phyloP scores from a whole-genome alignment of 345 rosid genomes.

The Populus euphratica region DNA sequence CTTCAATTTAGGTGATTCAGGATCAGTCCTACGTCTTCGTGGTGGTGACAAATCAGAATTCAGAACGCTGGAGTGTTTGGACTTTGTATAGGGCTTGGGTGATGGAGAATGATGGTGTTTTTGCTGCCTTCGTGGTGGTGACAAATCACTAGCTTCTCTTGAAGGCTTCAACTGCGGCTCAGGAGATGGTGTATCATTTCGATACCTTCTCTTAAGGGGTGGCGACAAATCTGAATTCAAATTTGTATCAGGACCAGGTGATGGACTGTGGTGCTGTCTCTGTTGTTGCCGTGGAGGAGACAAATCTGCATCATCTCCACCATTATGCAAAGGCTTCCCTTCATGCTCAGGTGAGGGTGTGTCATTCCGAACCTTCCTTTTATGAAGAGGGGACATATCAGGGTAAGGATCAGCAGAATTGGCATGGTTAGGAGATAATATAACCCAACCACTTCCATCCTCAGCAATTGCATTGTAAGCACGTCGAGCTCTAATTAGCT shows the following conservation, averaged over 20 bases:
- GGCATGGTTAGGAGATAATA: constrained; percentile 39
- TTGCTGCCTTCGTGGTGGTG: constrained; percentile 39
- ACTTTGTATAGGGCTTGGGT: constrained; percentile 18
- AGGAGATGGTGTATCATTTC: constrained; percentile 61
- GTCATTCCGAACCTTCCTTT: constrained; percentile 7
- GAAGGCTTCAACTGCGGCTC: constrained; percentile 27
- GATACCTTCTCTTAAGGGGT: constrained; percentile 34
- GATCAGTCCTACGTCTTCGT: constrained; percentile 30
- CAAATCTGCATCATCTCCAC: constrained; percentile 12
- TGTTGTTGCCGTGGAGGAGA: constrained; percentile 15
- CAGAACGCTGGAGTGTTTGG: neutral
- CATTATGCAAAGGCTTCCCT: neutral
- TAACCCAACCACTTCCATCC: constrained; percentile 95
- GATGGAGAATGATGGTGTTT: constrained; percentile 42
- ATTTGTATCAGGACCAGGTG: neutral
- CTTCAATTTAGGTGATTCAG: constrained; percentile 27
- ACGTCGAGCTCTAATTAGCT: constrained; percentile 56
- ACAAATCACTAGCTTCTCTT: constrained; percentile 44
- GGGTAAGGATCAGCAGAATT: constrained; percentile 19
- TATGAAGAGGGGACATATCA: constrained; percentile 64
- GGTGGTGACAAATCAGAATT: constrained; percentile 38
- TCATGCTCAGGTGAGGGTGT: constrained; percentile 23
- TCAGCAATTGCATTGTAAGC: constrained; percentile 65
- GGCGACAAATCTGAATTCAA: constrained; percentile 17
- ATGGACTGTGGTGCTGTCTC: neutral